Base-by-base conservation (phyloP, 768 basidiomycete species). In the Tylopilus sp. region DNA sequence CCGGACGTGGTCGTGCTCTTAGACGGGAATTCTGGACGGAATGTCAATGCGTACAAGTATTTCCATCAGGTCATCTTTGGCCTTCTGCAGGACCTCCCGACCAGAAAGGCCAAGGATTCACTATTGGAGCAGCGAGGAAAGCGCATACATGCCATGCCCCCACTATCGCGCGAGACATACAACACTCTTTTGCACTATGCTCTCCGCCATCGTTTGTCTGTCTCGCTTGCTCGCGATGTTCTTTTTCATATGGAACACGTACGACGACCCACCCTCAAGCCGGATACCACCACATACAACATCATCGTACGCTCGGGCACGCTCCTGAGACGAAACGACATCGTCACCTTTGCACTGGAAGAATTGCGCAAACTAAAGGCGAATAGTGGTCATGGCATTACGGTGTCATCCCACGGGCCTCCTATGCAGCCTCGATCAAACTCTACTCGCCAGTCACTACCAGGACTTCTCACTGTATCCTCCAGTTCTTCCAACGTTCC, bases 141-240 rank as follows among this genome's bases (percentile, higher is more conserved):
- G 37, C 45, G 40, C 11, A 10, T 11, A 40, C 31, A 42, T 17
- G 52, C 59, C 45, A 63, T 70, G 34, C 76, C 72, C 19, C 64
- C 66, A 1, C 61, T 82, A 8, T 70, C 74, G 37, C 53, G 74
- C 11, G 63, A 69, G 21, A 70, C 77, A 1, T 86, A 83, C 67
- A 86, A 88, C 63, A 61, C 81, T 1, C 77, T 92, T 25, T 59
- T 91, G 5, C 76, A 86, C 55, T 90, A 89, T 64, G 72, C 83
- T 5, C 74, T 92, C 31, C 79, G 79, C 9, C 77, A 86, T 58
- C 77, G 78, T n/a, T 69, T 75, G 36, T 84, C 84, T 6, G 68
- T 77, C 17, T 52, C 61, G 1, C 70, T 81, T 24, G 85, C 80
- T 0, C 65, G 75, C 14, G 56, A 64, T 13, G 68, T 89, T 14